phyloP scores from a whole-genome alignment of 495 filamentous ascomycete species.

The Neurospora terricola region DNA sequence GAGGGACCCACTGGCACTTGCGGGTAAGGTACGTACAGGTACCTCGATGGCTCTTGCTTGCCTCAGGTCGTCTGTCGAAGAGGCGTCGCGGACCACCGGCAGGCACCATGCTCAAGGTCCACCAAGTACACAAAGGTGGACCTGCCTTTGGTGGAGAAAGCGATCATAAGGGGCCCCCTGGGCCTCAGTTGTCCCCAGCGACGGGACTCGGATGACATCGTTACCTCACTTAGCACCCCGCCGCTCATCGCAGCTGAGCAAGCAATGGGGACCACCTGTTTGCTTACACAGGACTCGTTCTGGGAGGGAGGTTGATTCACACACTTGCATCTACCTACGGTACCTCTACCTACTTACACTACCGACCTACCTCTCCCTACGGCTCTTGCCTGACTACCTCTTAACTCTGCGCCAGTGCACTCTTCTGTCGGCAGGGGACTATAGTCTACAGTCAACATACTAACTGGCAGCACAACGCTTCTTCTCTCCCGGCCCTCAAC shows the following conservation, averaged over 20 bases:
- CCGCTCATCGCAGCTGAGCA: neutral
- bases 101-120: neutral
- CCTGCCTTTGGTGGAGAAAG: neutral
- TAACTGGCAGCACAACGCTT: neutral
- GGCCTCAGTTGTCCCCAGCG: neutral
- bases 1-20: neutral
- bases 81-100: neutral
- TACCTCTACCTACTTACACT: neutral
- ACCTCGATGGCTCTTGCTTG: neutral
- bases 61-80: neutral
- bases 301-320: neutral
- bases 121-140: neutral
- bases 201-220: neutral
- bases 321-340: neutral
- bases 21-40: neutral
- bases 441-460: neutral
- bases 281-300: neutral
- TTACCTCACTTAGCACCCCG: neutral
- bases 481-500: neutral
- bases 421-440: neutral
- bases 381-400: neutral
- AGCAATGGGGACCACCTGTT: neutral
- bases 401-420: neutral
- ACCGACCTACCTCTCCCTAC: neutral
- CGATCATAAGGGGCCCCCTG: neutral